Evolutionary conservation across 2,329 filamentous ascomycete genomes (phyloP).

Genomic region (Mycogone perniciosa): DNA sequence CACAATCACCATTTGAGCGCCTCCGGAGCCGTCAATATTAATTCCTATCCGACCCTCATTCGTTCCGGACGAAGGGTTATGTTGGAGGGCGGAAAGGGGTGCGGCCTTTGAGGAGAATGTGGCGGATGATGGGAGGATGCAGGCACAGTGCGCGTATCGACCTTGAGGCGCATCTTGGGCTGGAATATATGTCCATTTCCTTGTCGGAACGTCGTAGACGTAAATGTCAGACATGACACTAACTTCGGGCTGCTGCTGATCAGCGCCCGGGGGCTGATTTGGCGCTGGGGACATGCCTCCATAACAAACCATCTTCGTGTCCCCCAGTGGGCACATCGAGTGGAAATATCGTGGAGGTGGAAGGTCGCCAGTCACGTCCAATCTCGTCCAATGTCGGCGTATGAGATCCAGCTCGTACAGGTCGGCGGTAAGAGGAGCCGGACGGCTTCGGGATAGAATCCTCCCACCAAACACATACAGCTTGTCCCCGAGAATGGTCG

Average conservation of each 20-base stretch:
- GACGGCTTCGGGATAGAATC: conserved; percentile 75
- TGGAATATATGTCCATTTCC: conserved; percentile 77
- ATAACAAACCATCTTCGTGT: conserved; percentile 95
- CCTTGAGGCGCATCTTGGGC: conserved; percentile 82
- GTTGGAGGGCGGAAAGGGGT: conserved; percentile 77
- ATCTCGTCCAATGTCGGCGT: conserved; percentile 83
- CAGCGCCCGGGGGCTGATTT: conserved; percentile 39
- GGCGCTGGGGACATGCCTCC: conserved; percentile 89
- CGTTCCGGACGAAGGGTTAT: conserved; percentile 77
- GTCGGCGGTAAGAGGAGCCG: conserved; percentile 75
- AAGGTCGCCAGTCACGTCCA: conserved; percentile 77
- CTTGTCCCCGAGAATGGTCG: conserved; percentile 90
- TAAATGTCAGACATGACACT: conserved; percentile 98
- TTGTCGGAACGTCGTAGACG: conserved; percentile 80
- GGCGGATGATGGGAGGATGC: conserved; percentile 81
- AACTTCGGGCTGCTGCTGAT: conserved; percentile 69
- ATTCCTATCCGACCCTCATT: conserved; percentile 86
- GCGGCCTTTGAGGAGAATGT: conserved; percentile 79
- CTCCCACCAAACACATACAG: conserved; percentile 94
- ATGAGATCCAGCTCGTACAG: conserved; percentile 92
- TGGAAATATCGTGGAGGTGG: conserved; percentile 94
- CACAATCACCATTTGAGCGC: conserved; percentile 94
- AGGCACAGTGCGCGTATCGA: conserved; percentile 92
- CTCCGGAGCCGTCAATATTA: conserved; percentile 81
- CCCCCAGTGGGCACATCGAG: conserved; percentile 86